Evolutionary conservation across 768 basidiomycete genomes (phyloP), one percentile per base, ranked within the genome.

Genomic region (Leccinum truebloodii): DNA sequence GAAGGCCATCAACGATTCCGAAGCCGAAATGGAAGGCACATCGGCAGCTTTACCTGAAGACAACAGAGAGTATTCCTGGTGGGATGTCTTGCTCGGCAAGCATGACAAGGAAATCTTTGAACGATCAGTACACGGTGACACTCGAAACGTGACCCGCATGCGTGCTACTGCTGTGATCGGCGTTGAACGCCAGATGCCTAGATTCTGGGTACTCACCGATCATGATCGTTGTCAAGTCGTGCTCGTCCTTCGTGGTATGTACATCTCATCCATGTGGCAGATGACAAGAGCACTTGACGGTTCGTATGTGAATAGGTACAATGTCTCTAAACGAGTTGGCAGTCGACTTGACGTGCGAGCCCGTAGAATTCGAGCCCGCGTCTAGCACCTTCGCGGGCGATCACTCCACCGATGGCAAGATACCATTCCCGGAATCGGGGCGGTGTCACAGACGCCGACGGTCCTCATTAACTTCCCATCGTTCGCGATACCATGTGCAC

Each of bases 321-420:
- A 90, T 93, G 90, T 89, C 88, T 3, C 77, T 94, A 48, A 94
- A 94, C 66, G 92, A 94, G 73, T 83, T 94, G 5, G 92, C 91
- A 16, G 90, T 90, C 10, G 91, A 94, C 74, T 79, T 94, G 52
- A 90, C 91, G 1, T 94, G 92, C 72, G 88, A 92, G 58, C 82
- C 87, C 0, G 86, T 85, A 44, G 78, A 82, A 22, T 90, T 90
- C 63, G 78, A 82, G 58, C 86, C 85, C 26, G 85, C 83, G 18
- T 71, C 69, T 1, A 80, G 79, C 4, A 61, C 70, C 16, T 59
- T 67, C 10, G 58, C 37, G 30, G 73, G 70, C 26, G 71, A 69
- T 37, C 32, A 66, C 41, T 69, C 74, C 35, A 59, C 16, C 69
- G 59, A 52, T 74, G 80, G 20, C 74, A 75, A 60, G 76, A 73